Percentiles rank a stretch among this genome's conserved stretches.
These are phyloP conservation scores for Vitis rotundifolia DNA, from an alignment of 164 flowering plant genomes.

Conservation along the genomic window DNA sequence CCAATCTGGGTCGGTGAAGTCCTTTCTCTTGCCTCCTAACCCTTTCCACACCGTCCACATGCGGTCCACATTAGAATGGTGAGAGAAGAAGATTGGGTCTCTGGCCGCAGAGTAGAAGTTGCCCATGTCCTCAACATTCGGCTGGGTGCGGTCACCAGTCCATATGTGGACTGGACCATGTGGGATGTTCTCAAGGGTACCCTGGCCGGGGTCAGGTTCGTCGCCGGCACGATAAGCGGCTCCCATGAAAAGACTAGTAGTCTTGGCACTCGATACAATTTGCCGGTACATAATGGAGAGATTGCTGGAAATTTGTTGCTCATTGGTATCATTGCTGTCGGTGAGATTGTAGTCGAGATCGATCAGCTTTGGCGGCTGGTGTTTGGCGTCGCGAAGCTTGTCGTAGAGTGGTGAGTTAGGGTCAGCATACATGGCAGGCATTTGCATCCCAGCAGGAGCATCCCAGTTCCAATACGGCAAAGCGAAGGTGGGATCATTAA, in stretches of 20 bases:
- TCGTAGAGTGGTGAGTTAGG: constrained; percentile 40
- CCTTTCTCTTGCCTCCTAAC: constrained; percentile 37
- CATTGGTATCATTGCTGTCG: constrained; percentile 13
- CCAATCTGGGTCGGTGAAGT: constrained; percentile 45
- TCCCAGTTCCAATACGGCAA: constrained; percentile 80
- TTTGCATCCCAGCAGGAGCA: constrained; percentile 53
- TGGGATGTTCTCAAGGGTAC: constrained; percentile 46
- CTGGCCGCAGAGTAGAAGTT: constrained; percentile 68
- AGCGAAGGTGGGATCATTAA: constrained; percentile 58
- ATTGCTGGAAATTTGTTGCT: constrained; percentile 27
- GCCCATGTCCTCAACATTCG: constrained; percentile 65
- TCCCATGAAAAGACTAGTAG: constrained; percentile 45
- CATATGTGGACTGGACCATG: constrained; percentile 46
- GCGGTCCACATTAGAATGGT: constrained; percentile 62
- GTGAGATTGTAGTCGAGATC: constrained; percentile 42
- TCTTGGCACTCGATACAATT: constrained; percentile 39
- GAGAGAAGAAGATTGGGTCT: constrained; percentile 62
- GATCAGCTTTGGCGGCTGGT: constrained; percentile 37
- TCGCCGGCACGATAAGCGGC: constrained; percentile 42
- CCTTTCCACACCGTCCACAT: constrained; percentile 66
- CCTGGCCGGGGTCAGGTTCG: constrained; percentile 26
- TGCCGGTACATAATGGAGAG: constrained; percentile 54
- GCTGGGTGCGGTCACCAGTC: constrained; percentile 46
- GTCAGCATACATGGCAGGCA: constrained; percentile 43
- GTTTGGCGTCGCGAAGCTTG: constrained; percentile 22